Percentiles rank a stretch among this genome's conserved stretches.
These are phyloP conservation scores for Komagataella mondaviorum DNA, from an alignment of 805 yeast species.

Conservation along the genomic window DNA sequence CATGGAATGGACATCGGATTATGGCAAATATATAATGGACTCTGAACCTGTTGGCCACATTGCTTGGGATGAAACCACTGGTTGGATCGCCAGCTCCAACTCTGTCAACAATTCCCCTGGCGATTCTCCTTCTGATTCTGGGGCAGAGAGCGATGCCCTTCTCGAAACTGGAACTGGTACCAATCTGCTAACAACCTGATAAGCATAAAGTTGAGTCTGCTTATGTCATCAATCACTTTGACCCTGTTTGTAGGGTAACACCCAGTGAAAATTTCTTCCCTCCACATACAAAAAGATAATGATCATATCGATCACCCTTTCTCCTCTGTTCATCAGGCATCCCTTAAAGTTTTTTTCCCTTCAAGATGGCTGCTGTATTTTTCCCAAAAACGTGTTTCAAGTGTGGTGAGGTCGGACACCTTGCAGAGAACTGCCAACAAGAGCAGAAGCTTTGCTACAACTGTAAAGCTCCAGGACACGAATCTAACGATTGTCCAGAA, in stretches of 20 bases:
- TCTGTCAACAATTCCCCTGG: not conserved
- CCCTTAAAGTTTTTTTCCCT: not conserved
- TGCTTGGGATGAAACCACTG: slow-evolving; percentile 4
- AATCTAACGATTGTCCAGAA: slow-evolving; percentile 76
- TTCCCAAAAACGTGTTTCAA: slow-evolving; percentile 64
- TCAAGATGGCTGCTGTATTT: not conserved
- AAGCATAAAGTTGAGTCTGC: not conserved
- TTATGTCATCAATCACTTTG: not conserved
- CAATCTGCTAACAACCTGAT: not conserved
- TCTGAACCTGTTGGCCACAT: slow-evolving; percentile 6
- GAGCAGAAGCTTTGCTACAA: slow-evolving; percentile 83
- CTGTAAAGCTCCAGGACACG: slow-evolving; percentile 85
- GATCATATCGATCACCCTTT: not conserved
- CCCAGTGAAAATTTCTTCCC: not conserved
- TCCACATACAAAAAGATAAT: not conserved
- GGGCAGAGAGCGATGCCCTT: not conserved
- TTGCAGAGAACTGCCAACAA: slow-evolving; percentile 80
- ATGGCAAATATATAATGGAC: slow-evolving; percentile 21
- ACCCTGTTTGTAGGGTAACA: slow-evolving; percentile 1
- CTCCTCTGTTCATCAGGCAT: not conserved
- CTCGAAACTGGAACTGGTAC: not conserved
- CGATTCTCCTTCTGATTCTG: not conserved
- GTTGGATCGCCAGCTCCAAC: slow-evolving; percentile 2
- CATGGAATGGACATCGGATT: slow-evolving; percentile 28
- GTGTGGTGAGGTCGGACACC: slow-evolving; percentile 86